A percentile compares a stretch with the other conserved stretches of the same genome.
phyloP scores from a whole-genome alignment of 345 rosid species.

The Melastoma malabathricum region DNA sequence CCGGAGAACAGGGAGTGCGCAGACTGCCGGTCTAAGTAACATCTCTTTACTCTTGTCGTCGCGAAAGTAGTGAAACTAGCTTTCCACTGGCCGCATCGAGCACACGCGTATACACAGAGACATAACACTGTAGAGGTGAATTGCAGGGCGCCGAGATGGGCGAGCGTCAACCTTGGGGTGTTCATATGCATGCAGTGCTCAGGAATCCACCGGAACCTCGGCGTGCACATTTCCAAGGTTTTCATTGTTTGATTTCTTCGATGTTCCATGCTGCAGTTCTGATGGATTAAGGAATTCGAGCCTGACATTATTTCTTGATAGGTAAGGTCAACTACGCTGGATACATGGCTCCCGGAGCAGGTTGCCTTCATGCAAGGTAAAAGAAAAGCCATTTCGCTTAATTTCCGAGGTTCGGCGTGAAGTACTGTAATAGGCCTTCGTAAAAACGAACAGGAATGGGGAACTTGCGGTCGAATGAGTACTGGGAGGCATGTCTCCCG shows the following conservation, averaged over 20 bases:
- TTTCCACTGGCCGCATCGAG: background rate
- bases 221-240: slow-evolving; percentile 40
- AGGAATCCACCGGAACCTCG: slow-evolving; percentile 33
- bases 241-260: background rate
- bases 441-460: slow-evolving; percentile 27
- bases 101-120: background rate
- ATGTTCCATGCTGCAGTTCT: background rate
- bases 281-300: background rate
- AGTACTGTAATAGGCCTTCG: background rate
- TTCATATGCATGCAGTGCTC: slow-evolving; percentile 43
- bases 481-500: slow-evolving; percentile 52
- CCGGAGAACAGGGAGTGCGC: slow-evolving; percentile 50
- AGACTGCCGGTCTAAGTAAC: slow-evolving; percentile 41
- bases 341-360: slow-evolving; percentile 54
- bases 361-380: slow-evolving; percentile 33
- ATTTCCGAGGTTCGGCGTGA: background rate
- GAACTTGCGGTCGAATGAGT: slow-evolving; percentile 32
- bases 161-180: slow-evolving; percentile 33
- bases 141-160: slow-evolving; percentile 36
- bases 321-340: slow-evolving; percentile 54
- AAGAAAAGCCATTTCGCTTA: slow-evolving; percentile 6
- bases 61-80: background rate
- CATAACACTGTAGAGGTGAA: background rate
- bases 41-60: slow-evolving; percentile 1
- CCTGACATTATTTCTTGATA: slow-evolving; percentile 5